Percentiles rank a stretch among this genome's conserved stretches.
Conservation (phyloP, 352 stramenopile species). For the Globisporangium parvum region DNA sequence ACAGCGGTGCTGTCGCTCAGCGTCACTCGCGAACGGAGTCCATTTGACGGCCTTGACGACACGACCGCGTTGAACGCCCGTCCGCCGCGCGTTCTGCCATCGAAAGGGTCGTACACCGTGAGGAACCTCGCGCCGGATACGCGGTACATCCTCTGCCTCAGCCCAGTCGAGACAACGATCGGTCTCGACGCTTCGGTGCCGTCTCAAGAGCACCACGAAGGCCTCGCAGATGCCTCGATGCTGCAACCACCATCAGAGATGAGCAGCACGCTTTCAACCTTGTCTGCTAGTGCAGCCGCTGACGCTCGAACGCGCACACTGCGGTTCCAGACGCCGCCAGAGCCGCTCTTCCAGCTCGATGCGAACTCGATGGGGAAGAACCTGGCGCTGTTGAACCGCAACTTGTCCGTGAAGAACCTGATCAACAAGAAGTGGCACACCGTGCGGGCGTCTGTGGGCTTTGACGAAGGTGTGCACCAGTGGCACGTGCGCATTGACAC, state of each 20-base stretch:
- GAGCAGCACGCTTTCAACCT: not conserved
- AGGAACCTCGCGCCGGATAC: slow-evolving; percentile 41
- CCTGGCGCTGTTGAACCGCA: slow-evolving; percentile 62
- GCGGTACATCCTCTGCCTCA: slow-evolving; percentile 29
- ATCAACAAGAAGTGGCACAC: slow-evolving; percentile 91
- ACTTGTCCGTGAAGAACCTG: slow-evolving; percentile 77
- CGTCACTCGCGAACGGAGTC: not conserved
- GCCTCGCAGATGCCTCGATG: not conserved
- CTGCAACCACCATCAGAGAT: not conserved
- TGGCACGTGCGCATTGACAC: slow-evolving; percentile 87
- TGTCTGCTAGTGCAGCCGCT: not conserved
- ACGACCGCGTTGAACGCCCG: not conserved
- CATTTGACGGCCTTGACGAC: not conserved
- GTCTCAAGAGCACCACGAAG: too few relatives aligned
- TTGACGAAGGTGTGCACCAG: slow-evolving; percentile 74
- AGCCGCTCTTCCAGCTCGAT: slow-evolving; percentile 74
- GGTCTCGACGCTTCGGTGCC: not conserved
- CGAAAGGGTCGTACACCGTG: slow-evolving; percentile 32
- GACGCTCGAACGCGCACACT: slow-evolving; percentile 10
- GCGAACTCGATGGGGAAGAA: slow-evolving; percentile 60
- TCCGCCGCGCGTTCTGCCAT: slow-evolving; percentile 18
- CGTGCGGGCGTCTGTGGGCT: slow-evolving; percentile 53
- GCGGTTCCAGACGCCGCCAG: slow-evolving; percentile 40
- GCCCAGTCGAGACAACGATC: slow-evolving; percentile 9
- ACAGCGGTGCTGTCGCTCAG: slow-evolving; percentile 7